These are phyloP conservation scores for Exserohilum turcica DNA, from an alignment of 2,329 filamentous ascomycete genomes.

Conservation along the genomic window DNA sequence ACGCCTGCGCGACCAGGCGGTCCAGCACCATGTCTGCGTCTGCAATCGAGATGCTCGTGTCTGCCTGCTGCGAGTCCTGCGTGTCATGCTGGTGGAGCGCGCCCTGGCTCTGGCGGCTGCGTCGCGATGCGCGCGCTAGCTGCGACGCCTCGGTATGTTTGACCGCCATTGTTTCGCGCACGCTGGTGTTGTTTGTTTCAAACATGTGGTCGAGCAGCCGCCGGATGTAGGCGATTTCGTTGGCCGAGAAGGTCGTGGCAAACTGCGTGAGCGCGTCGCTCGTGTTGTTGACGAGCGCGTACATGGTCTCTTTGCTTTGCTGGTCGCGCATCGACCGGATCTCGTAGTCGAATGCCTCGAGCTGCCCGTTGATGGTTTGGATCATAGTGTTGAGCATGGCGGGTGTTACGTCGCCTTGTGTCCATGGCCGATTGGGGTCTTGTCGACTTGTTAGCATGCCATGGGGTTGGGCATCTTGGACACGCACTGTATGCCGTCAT, in stretches of 20 bases:
- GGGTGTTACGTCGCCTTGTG: conserved; percentile 68
- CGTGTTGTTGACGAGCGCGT: conserved; percentile 84
- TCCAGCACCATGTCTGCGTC: conserved; percentile 77
- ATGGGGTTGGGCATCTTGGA: neutral
- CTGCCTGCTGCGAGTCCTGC: conserved; percentile 50
- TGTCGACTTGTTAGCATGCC: conserved; percentile 16
- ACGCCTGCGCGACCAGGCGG: conserved; percentile 76
- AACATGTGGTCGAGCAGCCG: conserved; percentile 90
- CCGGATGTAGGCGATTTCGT: conserved; percentile 90
- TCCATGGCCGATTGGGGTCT: conserved; percentile 53
- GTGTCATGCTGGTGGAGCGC: no score
- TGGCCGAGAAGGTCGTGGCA: conserved; percentile 76
- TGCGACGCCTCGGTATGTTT: conserved; percentile 78
- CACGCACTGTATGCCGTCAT: conserved; percentile 62
- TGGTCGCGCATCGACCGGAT: conserved; percentile 79
- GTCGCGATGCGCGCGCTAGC: conserved; percentile 57
- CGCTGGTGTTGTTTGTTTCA: conserved; percentile 78
- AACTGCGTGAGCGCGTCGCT: conserved; percentile 86
- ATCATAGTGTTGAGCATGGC: conserved; percentile 73
- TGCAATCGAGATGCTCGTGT: conserved; percentile 67
- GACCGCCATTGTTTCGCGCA: conserved; percentile 83
- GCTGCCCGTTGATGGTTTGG: conserved; percentile 69
- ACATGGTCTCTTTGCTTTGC: conserved; percentile 67
- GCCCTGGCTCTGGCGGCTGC: conserved; percentile 35
- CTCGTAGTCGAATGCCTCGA: conserved; percentile 84